These are phyloP conservation scores for Penicillium sp. DNA, from an alignment of 2,329 filamentous ascomycete genomes.

Conservation along the genomic window DNA sequence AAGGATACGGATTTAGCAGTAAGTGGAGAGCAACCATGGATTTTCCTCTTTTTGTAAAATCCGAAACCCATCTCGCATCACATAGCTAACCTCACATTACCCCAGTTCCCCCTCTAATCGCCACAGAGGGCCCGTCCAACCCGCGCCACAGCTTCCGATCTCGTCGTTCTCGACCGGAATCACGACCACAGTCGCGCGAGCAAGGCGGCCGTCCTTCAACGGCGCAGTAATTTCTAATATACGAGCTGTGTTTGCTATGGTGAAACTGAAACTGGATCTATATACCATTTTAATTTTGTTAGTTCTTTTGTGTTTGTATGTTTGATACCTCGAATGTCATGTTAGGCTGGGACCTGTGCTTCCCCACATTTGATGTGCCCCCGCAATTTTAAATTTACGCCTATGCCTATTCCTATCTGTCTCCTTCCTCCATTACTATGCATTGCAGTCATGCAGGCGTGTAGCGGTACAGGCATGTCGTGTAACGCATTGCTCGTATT, in stretches of 20 bases:
- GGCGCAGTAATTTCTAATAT: conserved; percentile 15
- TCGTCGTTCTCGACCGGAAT: conserved; percentile 20
- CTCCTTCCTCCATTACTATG: no score
- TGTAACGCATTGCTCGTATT: background rate
- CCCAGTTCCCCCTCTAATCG: conserved; percentile 24
- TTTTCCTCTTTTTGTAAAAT: background rate
- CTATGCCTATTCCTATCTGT: no score
- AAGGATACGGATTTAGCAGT: conserved; percentile 56
- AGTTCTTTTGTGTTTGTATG: no score
- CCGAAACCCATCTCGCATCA: background rate
- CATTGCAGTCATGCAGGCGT: background rate
- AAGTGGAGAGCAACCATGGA: no score
- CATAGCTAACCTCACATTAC: background rate
- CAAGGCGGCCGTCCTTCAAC: conserved; percentile 23
- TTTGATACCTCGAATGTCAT: no score
- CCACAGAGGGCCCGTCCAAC: conserved; percentile 21
- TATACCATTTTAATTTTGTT: background rate
- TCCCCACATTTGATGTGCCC: background rate
- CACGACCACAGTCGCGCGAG: background rate
- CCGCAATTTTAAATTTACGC: background rate
- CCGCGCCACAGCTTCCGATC: conserved; percentile 25
- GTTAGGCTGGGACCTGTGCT: conserved; percentile 11
- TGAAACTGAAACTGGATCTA: background rate
- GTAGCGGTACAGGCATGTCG: background rate
- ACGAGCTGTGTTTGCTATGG: no score